Conservation (phyloP, 805 yeast genomes). For the Kodamaea fukazawae region DNA sequence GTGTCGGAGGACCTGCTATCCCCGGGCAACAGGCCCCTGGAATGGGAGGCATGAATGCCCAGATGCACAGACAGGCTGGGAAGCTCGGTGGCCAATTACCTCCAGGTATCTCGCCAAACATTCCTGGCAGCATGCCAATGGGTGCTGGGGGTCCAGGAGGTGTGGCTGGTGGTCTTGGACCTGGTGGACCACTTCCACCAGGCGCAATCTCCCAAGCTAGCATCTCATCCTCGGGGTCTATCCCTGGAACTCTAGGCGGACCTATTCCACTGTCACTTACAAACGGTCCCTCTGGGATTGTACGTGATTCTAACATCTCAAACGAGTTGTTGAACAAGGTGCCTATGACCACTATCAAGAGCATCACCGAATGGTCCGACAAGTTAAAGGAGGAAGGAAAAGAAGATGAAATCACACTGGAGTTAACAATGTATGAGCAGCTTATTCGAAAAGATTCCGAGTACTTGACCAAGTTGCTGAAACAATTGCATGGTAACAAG, state of each 20-base stretch:
- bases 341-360: constrained; percentile 22
- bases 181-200: not conserved
- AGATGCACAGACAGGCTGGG: constrained; percentile 8
- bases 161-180: not conserved
- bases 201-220: too few relatives aligned
- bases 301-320: not conserved
- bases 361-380: constrained; percentile 55
- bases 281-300: too few relatives aligned
- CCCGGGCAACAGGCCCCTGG: not conserved
- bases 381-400: constrained; percentile 40
- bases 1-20: constrained; percentile 1
- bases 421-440: constrained; percentile 55
- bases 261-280: too few relatives aligned
- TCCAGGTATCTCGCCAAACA: not conserved
- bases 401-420: constrained; percentile 36
- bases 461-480: constrained; percentile 27
- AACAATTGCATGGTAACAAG: constrained; percentile 35
- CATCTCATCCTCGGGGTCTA: too few relatives aligned
- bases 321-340: constrained; percentile 20
- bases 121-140: too few relatives aligned
- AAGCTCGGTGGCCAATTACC: constrained; percentile 7
- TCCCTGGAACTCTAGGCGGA: too few relatives aligned
- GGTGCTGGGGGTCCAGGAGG: not conserved
- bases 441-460: constrained; percentile 30
- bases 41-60: not conserved